A percentile compares a stretch with the other conserved stretches of the same genome.
phyloP scores from a whole-genome alignment of 1,284 basidiomycete species.

The Boletellus dicymbophilus region DNA sequence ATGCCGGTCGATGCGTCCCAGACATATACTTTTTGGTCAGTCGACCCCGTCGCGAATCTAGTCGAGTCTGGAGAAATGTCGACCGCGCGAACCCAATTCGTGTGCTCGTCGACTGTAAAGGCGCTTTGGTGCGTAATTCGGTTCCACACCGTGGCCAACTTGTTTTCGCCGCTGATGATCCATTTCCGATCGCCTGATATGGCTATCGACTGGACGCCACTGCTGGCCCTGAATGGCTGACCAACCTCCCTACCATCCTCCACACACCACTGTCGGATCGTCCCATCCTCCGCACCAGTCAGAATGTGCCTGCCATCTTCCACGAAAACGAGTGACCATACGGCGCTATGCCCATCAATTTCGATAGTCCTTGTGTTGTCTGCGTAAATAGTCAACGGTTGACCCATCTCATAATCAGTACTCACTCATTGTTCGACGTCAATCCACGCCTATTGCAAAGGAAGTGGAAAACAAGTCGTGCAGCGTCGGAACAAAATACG shows the following conservation, averaged over 20 bases:
- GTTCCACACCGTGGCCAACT: conserved; percentile 11
- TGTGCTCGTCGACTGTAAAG: conserved; percentile 2
- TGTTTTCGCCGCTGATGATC: conserved; percentile 8
- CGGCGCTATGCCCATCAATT: neutral
- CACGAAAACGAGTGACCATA: conserved; percentile 4
- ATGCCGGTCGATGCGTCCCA: conserved; percentile 7
- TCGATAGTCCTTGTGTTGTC: conserved; percentile 4
- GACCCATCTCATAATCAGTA: neutral
- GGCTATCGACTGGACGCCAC: neutral
- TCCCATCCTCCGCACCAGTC: conserved; percentile 3
- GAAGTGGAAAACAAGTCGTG: neutral
- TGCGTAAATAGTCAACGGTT: neutral
- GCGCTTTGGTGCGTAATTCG: conserved; percentile 1
- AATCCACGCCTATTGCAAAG: neutral
- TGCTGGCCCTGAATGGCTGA: neutral
- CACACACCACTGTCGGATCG: conserved; percentile 2
- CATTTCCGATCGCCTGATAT: conserved; percentile 11
- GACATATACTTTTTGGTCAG: conserved; percentile 1
- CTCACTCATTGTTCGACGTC: conserved; percentile 3
- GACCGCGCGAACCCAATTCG: conserved; percentile 1
- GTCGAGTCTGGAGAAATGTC: conserved; percentile 3
- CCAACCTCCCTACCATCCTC: conserved; percentile 4
- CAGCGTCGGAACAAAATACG: neutral
- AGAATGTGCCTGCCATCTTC: conserved; percentile 7
- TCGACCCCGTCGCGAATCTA: conserved; percentile 6